Evolutionary conservation across 352 stramenopile genomes (phyloP), one percentile per base, ranked within the genome.

Genomic region (Heterotrichella gracilis): DNA sequence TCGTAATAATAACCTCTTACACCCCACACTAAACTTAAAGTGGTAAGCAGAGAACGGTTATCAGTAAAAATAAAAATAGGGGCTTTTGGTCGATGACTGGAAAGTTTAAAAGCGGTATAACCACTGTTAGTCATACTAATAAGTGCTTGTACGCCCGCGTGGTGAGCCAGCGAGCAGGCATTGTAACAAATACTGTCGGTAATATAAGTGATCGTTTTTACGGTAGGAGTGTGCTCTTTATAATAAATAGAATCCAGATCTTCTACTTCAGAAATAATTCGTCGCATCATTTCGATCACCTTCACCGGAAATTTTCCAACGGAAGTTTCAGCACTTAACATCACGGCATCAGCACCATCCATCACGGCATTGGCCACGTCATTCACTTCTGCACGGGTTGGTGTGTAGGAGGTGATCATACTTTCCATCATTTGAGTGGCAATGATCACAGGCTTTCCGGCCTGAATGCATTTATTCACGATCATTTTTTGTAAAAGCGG

Each of bases 351-450:
- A 66, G 89, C 89, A 69, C 90, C 90, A 74, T 99, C 92, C 22
- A 96, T 78, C 25, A 97, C 89, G 66, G 92, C 89, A 76, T 99
- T 99, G 24, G 90, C 89, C 4, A 99, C 91, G 78, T 99, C 92
- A 40, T 88, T 94, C 76, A 88, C 95, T 75, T 99, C 92, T 17
- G 92, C 92, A 78, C 91, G 89, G 17, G 91, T 98, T 22, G 92
- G 92, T 21, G 89, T 82, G 22, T 89, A 90, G 71, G 92, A 94
- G 63, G 79, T 84, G 75, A 94, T 95, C 90, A 97, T 97, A 22
- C 82, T 94, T 79, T 99, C 91, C 21, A 99, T 81, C 92, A 99
- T 99, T 76, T 98, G 90, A 42, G 91, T 97, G 39, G 89, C 90
- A 14, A 88, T 94, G 70, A 99, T 85, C 0, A 96, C 89, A 14